phyloP scores from a whole-genome alignment of 495 filamentous ascomycete genomes.

The Apodospora peruviana region DNA sequence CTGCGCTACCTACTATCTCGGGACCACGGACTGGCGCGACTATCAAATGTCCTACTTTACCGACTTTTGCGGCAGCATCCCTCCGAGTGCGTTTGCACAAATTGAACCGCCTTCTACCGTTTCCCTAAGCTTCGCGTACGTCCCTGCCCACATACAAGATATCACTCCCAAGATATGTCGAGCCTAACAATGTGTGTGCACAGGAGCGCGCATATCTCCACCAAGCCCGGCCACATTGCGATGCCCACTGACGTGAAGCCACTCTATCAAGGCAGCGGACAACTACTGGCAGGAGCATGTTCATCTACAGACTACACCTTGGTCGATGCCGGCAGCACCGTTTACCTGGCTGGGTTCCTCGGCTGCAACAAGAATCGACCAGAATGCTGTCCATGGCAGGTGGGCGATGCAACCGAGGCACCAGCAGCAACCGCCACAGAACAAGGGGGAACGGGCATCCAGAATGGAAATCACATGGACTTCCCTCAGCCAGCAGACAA shows the following conservation, averaged over 20 bases:
- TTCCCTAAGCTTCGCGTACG: conserved; percentile 17
- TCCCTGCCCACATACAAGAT: background rate
- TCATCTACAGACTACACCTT: conserved; percentile 20
- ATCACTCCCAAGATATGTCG: background rate
- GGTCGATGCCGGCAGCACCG: conserved; percentile 18
- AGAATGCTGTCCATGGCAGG: conserved; percentile 23
- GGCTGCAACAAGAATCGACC: conserved; percentile 22
- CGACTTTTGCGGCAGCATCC: conserved; percentile 9
- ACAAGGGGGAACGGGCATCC: background rate
- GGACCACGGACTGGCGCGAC: conserved; percentile 1
- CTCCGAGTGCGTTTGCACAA: conserved; percentile 10
- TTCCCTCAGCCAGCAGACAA: conserved; percentile 15
- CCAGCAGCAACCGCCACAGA: background rate
- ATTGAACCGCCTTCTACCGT: conserved; percentile 13
- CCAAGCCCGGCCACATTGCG: background rate
- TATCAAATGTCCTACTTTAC: conserved; percentile 7
- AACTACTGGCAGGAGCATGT: conserved; percentile 19
- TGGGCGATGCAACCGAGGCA: conserved; percentile 2
- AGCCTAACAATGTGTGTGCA: conserved; percentile 6
- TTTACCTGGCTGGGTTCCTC: conserved; percentile 19
- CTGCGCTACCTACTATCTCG: conserved; percentile 7
- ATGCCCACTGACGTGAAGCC: conserved; percentile 9
- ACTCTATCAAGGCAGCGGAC: conserved; percentile 12
- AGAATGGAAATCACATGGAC: conserved; percentile 1
- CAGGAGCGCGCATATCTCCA: conserved; percentile 17